Conservation (phyloP, 768 basidiomycete species). For the Phlebiopsis flavidoalba region DNA sequence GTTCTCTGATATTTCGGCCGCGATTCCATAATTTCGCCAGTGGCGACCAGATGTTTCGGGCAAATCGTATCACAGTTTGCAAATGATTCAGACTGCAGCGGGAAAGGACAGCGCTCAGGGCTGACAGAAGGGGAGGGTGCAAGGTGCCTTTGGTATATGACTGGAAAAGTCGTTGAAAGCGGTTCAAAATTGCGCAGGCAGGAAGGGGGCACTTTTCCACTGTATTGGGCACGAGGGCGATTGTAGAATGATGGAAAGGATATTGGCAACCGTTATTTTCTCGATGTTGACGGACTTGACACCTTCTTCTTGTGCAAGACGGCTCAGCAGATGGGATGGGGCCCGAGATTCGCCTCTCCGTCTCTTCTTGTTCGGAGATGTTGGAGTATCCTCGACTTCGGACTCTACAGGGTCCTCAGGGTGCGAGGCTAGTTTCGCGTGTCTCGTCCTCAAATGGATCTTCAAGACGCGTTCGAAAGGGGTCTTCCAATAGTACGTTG, state of each 20-base stretch:
- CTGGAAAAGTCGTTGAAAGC: slow-evolving; percentile 58
- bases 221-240: slow-evolving; percentile 57
- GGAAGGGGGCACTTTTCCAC: slow-evolving; percentile 32
- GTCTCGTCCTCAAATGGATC: slow-evolving; percentile 27
- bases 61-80: slow-evolving; percentile 53
- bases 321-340: background rate
- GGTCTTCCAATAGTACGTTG: slow-evolving; percentile 69
- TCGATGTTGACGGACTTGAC: slow-evolving; percentile 25
- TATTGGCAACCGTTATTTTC: slow-evolving; percentile 66
- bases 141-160: slow-evolving; percentile 76
- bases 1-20: slow-evolving; percentile 70
- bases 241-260: slow-evolving; percentile 56
- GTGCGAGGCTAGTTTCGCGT: slow-evolving; percentile 20
- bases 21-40: slow-evolving; percentile 72
- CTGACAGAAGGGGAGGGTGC: slow-evolving; percentile 67
- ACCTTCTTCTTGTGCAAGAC: background rate
- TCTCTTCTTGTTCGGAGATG: slow-evolving; percentile 1
- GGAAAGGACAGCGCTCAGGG: slow-evolving; percentile 63
- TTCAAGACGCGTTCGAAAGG: slow-evolving; percentile 31
- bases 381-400: background rate
- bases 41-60: slow-evolving; percentile 53
- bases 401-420: background rate
- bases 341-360: background rate
- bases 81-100: slow-evolving; percentile 77
- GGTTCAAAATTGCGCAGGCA: slow-evolving; percentile 53